Conservation (phyloP, 2,329 filamentous ascomycete species). For the Coniochaeta ligniaria region DNA sequence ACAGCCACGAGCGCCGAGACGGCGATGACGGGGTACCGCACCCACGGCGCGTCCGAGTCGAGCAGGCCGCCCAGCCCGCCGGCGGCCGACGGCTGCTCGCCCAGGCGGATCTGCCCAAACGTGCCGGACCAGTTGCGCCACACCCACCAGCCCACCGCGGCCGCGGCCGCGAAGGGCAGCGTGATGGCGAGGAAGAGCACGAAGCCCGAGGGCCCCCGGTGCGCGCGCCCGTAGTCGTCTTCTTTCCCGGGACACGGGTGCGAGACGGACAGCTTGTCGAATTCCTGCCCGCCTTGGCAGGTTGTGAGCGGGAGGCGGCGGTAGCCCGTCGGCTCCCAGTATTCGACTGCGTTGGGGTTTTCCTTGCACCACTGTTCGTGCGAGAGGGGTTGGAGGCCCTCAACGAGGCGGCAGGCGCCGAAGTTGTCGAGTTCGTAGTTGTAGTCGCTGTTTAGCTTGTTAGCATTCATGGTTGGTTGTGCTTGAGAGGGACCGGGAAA, state of each 20-base stretch:
- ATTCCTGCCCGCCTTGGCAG: slow-evolving; percentile 67
- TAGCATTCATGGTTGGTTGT: slow-evolving; percentile 19
- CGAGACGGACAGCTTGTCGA: slow-evolving; percentile 58
- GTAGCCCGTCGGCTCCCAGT: slow-evolving; percentile 80
- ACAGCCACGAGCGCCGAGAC: slow-evolving; percentile 58
- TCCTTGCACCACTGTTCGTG: slow-evolving; percentile 43
- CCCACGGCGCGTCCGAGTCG: slow-evolving; percentile 66
- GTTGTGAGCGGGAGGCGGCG: slow-evolving; percentile 85
- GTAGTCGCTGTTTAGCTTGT: slow-evolving; percentile 60
- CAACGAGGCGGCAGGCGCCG: slow-evolving; percentile 69
- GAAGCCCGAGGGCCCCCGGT: slow-evolving; percentile 62
- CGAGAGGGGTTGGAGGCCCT: slow-evolving; percentile 57
- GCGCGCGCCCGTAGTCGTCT: slow-evolving; percentile 63
- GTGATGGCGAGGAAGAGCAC: slow-evolving; percentile 82
- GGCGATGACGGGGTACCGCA: slow-evolving; percentile 75
- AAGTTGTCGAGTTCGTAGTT: slow-evolving; percentile 80
- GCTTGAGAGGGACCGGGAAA: background rate
- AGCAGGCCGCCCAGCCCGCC: slow-evolving; percentile 32
- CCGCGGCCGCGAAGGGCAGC: slow-evolving; percentile 65
- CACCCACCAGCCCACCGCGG: slow-evolving; percentile 72
- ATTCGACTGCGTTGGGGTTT: slow-evolving; percentile 66
- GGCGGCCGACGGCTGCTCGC: slow-evolving; percentile 47
- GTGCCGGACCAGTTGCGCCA: slow-evolving; percentile 76
- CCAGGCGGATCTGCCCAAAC: slow-evolving; percentile 86
- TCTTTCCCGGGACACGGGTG: slow-evolving; percentile 72